Evolutionary conservation across 805 yeast species (phyloP), one percentile per base, ranked within the genome.

Genomic region (Citeromyces matritensis): DNA sequence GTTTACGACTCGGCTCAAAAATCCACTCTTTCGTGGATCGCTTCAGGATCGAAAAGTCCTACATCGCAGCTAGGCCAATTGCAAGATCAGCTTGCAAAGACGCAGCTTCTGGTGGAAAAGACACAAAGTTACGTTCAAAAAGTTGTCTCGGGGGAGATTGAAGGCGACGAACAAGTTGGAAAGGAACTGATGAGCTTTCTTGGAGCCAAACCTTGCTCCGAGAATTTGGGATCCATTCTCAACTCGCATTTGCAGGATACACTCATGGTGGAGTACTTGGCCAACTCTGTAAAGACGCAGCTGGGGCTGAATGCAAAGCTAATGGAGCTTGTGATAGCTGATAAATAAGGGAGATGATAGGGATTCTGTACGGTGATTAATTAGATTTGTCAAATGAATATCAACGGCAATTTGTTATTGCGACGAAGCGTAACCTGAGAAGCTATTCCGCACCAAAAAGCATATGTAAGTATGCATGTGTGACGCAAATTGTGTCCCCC

Each of bases 211-310:
- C 49, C 62, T 38, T 62, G 69, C 39, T 43, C 62, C 39, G 70
- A 66, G 29, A 63, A 63, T 31, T 60, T 79, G 43, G 71, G 69
- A 47, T 54, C 62, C 39, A 64, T 73, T 38, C 73, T 82, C 63
- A 72, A 70, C 48, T 63, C 69, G 24, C 85, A 81, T 50, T 62
- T 76, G 48, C 84, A 81, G 52, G 94, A 84, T 45, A 73, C 83
- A 27, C 63, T 80, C 38, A 70, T 83, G 73, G 68, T 84, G 39
- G 88, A 81, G 49, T 80, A 77, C 49, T 65, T 84, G 54, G 77
- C 94, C 35, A 73, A 77, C 42, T 80, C 91, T 34, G 73, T 84
- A 43, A 81, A 79, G 58, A 79, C 84, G 39, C 95, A 84, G 58
- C 65, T 82, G 40, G 86, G 79, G 50, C 63, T 79, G 47, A 72